Conservation (phyloP, 371 early-diverging fungal species). For the Circinella umbellata region DNA sequence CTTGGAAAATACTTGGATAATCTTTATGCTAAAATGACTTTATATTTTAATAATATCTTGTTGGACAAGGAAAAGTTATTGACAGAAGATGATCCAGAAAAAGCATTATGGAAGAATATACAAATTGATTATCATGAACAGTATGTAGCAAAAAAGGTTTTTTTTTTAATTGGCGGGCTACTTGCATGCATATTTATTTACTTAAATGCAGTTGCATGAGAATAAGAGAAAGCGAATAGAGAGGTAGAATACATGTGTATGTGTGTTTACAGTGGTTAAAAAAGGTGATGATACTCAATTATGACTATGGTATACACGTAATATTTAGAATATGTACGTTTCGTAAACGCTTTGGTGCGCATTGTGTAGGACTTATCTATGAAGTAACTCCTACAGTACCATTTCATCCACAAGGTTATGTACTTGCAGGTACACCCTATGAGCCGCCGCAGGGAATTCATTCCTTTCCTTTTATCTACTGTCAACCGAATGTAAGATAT, state of each 20-base stretch:
- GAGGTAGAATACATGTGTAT: too few species aligned
- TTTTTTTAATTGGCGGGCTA: not conserved
- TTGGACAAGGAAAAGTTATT: conserved; percentile 58
- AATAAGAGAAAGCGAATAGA: too few species aligned
- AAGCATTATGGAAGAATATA: conserved; percentile 61
- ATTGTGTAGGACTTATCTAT: conserved; percentile 61
- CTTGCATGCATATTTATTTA: too few species aligned
- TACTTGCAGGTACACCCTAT: conserved; percentile 53
- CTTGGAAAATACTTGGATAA: conserved; percentile 56
- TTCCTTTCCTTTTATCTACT: conserved; percentile 72
- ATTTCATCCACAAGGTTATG: conserved; percentile 61
- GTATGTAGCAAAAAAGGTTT: conserved; percentile 34
- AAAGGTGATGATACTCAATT: not conserved
- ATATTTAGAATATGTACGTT: conserved; percentile 58
- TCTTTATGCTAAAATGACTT: conserved; percentile 64
- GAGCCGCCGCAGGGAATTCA: conserved; percentile 67
- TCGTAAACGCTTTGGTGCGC: conserved; percentile 56
- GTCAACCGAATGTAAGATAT: conserved; percentile 60
- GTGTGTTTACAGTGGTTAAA: not conserved
- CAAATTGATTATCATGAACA: conserved; percentile 60
- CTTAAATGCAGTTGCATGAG: too few species aligned
- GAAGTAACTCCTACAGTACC: conserved; percentile 55
- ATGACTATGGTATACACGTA: not conserved
- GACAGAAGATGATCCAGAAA: conserved; percentile 56
- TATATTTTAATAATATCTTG: conserved; percentile 63